Evolutionary conservation across 345 rosid genomes (phyloP).

Genomic region (thale cress (Arabidopsis thaliana)): TAIR10.1 NC_003074.8:4772501-4773000

Average conservation of each 20-base stretch:
- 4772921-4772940: slow-evolving; percentile 1
- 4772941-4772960: slow-evolving; percentile 23
- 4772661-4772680: slow-evolving; percentile 72
- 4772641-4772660: slow-evolving; percentile 87
- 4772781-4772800: slow-evolving; percentile 78
- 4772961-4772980: not conserved
- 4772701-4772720: slow-evolving; percentile 85
- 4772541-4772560: slow-evolving; percentile 85
- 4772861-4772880: slow-evolving; percentile 70
- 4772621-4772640: slow-evolving; percentile 93
- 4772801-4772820: slow-evolving; percentile 77
- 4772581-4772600: slow-evolving; percentile 96
- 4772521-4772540: slow-evolving; percentile 51
- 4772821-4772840: slow-evolving; percentile 83
- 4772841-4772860: slow-evolving; percentile 84
- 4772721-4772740: slow-evolving; percentile 67
- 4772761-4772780: slow-evolving; percentile 86
- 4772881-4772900: slow-evolving; percentile 83
- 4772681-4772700: slow-evolving; percentile 77
- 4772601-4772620: slow-evolving; percentile 87
- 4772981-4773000: slow-evolving; percentile 1
- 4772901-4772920: slow-evolving; percentile 56
- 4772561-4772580: slow-evolving; percentile 80
- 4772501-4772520: slow-evolving; percentile 80
- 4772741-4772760: slow-evolving; percentile 72